These are phyloP conservation scores for Amaranthus hypochondriacus DNA, from an alignment of 148 eudicot species.

Conservation along the genomic window DNA sequence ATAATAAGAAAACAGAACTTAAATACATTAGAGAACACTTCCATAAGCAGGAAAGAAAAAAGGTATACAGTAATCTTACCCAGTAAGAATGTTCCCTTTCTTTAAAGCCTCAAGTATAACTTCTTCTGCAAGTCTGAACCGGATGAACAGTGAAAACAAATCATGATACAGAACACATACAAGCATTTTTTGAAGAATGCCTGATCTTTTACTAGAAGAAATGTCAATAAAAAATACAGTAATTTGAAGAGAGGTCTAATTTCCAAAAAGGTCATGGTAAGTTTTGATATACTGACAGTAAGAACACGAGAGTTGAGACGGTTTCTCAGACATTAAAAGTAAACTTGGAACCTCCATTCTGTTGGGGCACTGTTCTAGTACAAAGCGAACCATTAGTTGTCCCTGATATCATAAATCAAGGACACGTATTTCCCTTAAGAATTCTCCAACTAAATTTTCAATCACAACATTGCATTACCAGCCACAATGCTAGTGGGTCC, in stretches of 20 bases:
- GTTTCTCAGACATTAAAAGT: too few relatives aligned
- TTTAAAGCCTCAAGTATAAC: conserved; percentile 62
- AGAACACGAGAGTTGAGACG: neutral
- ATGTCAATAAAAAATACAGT: neutral
- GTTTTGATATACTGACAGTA: neutral
- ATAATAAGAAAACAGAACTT: conserved; percentile 12
- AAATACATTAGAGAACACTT: conserved; percentile 10
- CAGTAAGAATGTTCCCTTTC: conserved; percentile 59
- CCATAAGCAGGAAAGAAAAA: conserved; percentile 7
- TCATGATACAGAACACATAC: neutral
- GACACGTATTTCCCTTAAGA: too few relatives aligned
- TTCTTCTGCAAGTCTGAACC: conserved; percentile 72
- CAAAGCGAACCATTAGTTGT: too few relatives aligned
- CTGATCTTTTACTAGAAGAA: neutral
- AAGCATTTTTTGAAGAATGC: neutral
- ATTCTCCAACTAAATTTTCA: too few relatives aligned
- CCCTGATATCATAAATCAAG: too few relatives aligned
- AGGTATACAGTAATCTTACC: conserved; percentile 36
- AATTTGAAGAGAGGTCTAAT: neutral
- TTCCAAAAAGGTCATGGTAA: neutral
- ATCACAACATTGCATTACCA: too few relatives aligned
- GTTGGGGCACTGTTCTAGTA: too few relatives aligned
- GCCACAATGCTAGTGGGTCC: too few relatives aligned
- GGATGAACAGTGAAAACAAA: conserved; percentile 1
- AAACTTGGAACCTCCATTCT: too few relatives aligned